Conservation (phyloP, 257 asterid genomes). For the Solanum neorickii region DNA sequence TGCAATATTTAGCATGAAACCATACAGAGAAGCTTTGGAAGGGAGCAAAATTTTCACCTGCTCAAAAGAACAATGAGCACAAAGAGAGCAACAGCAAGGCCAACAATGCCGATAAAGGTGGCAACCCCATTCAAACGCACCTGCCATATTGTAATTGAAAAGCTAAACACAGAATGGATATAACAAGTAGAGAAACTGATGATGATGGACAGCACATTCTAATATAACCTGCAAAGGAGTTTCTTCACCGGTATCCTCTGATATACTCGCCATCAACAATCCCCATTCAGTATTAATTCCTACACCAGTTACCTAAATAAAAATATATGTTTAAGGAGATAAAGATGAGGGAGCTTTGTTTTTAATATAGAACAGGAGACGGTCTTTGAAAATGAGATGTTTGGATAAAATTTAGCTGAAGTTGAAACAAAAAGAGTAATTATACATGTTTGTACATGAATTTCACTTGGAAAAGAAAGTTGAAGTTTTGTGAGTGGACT, state of each 20-base stretch:
- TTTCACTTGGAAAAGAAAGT: neutral
- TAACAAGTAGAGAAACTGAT: neutral
- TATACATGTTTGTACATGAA: neutral
- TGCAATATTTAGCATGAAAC: constrained; percentile 2
- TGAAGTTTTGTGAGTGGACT: neutral
- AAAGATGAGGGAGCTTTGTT: neutral
- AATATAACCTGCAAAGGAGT: constrained; percentile 83
- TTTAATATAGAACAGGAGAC: neutral
- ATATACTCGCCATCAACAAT: constrained; percentile 86
- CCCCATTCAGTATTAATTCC: constrained; percentile 99
- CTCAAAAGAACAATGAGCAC: constrained; percentile 65
- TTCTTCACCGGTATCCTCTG: constrained; percentile 98
- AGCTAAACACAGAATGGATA: neutral
- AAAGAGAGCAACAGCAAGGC: constrained; percentile 68
- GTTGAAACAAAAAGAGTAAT: neutral
- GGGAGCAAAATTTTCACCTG: constrained; percentile 29
- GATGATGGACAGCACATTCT: neutral
- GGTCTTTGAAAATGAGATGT: neutral
- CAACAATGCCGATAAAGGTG: constrained; percentile 88
- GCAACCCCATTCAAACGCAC: constrained; percentile 97
- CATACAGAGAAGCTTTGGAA: neutral
- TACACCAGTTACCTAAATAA: constrained; percentile 71
- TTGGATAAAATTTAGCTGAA: neutral
- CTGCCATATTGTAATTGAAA: constrained; percentile 19
- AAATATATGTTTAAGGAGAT: neutral